These are phyloP conservation scores for Bombardia bombarda DNA, from an alignment of 495 filamentous ascomycete genomes.

Conservation along the genomic window DNA sequence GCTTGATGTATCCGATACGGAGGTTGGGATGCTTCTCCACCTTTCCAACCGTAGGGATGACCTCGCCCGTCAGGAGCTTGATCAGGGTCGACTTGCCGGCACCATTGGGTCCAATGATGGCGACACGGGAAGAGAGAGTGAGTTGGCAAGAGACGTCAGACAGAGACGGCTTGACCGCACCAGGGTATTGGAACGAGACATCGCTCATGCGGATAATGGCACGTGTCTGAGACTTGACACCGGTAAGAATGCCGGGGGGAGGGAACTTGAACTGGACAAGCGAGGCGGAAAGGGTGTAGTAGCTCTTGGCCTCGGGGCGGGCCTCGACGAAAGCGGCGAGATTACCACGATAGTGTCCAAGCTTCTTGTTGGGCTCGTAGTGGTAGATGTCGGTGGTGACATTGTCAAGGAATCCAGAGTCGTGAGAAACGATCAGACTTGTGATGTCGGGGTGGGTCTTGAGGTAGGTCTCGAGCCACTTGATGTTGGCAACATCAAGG, in stretches of 20 bases:
- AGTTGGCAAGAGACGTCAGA: slow-evolving; percentile 77
- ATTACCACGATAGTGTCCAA: slow-evolving; percentile 91
- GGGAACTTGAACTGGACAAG: slow-evolving; percentile 97
- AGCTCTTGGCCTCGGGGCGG: slow-evolving; percentile 94
- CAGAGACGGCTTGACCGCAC: slow-evolving; percentile 78
- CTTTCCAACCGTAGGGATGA: slow-evolving; percentile 74
- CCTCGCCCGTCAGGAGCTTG: slow-evolving; percentile 95
- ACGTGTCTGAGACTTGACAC: slow-evolving; percentile 89
- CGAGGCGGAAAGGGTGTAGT: slow-evolving; percentile 91
- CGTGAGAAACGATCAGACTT: slow-evolving; percentile 94
- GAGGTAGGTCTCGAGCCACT: slow-evolving; percentile 91
- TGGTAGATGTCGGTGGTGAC: slow-evolving; percentile 99
- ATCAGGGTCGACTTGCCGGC: slow-evolving; percentile 98
- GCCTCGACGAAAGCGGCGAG: slow-evolving; percentile 84
- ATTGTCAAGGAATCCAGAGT: slow-evolving; percentile 93
- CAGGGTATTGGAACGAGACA: slow-evolving; percentile 85
- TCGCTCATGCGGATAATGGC: slow-evolving; percentile 93
- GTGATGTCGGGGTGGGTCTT: slow-evolving; percentile 96
- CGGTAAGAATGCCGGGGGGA: slow-evolving; percentile 83
- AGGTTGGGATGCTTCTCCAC: slow-evolving; percentile 98
- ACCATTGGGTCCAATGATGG: slow-evolving; percentile 95
- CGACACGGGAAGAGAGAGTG: slow-evolving; percentile 82
- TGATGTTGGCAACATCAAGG: slow-evolving; percentile 91
- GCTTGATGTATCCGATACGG: slow-evolving; percentile 99
- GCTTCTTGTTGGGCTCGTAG: slow-evolving; percentile 92